A percentile compares a stretch with the other conserved stretches of the same genome.
phyloP scores from a whole-genome alignment of 2,329 filamentous ascomycete genomes.

The Verticillium dahliae region DNA sequence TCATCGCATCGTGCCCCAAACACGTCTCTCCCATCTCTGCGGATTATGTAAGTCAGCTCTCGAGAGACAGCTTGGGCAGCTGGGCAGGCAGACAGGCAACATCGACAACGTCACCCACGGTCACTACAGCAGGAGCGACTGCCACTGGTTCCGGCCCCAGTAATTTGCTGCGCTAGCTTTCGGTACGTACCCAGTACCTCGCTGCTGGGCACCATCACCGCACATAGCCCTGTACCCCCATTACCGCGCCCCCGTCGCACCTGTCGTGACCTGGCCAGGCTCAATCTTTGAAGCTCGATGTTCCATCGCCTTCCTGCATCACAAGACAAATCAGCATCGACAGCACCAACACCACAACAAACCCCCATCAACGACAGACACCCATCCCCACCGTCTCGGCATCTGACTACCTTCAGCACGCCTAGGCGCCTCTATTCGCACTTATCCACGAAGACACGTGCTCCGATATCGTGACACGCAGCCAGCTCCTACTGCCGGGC shows the following conservation, averaged over 20 bases:
- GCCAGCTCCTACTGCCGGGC: neutral
- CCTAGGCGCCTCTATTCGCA: neutral
- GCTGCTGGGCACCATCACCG: neutral
- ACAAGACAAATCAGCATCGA: slow-evolving; percentile 11
- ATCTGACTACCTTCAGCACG: neutral
- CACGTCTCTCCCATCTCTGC: too few relatives aligned
- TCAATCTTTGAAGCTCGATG: slow-evolving; percentile 20
- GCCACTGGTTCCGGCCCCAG: slow-evolving; percentile 3
- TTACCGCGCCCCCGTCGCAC: neutral
- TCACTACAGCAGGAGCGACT: neutral
- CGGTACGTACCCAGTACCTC: slow-evolving; percentile 15
- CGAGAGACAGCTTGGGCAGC: neutral
- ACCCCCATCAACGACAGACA: slow-evolving; percentile 3
- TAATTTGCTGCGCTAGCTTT: slow-evolving; percentile 7
- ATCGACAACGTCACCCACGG: slow-evolving; percentile 26
- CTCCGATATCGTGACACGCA: neutral
- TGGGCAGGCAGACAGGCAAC: slow-evolving; percentile 18
- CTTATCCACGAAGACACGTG: neutral
- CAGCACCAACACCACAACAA: neutral
- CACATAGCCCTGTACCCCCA: neutral
- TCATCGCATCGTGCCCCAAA: too few relatives aligned
- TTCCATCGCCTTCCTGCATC: slow-evolving; percentile 21
- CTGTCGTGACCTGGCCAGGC: neutral
- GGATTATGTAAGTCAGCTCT: too few relatives aligned
- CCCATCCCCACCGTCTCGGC: neutral